phyloP scores from a whole-genome alignment of 176 grass and related monocot species.

The Bromus sterilis region DNA sequence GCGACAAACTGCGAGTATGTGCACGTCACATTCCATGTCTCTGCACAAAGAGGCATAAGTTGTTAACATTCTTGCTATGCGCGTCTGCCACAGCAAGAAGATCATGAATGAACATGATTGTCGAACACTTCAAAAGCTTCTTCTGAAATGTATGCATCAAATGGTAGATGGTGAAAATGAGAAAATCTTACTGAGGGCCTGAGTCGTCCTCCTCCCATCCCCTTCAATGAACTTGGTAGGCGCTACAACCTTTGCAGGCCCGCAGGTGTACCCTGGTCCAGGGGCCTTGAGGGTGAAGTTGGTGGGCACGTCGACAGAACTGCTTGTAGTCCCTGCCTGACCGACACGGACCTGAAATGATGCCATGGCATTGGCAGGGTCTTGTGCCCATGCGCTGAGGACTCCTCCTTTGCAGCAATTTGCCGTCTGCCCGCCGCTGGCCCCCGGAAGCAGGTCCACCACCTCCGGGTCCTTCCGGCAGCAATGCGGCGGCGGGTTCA shows the following conservation, averaged over 20 bases:
- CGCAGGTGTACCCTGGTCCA: constrained; percentile 72
- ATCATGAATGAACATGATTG: background rate
- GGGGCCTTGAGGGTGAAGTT: constrained; percentile 54
- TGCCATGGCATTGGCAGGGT: constrained; percentile 48
- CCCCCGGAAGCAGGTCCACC: constrained; percentile 63
- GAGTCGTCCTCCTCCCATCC: constrained; percentile 69
- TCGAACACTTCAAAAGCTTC: background rate
- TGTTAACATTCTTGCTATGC: background rate
- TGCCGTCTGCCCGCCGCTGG: constrained; percentile 59
- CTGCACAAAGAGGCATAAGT: constrained; percentile 29
- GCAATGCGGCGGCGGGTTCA: constrained; percentile 58
- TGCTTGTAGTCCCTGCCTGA: constrained; percentile 62
- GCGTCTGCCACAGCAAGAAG: too few species aligned
- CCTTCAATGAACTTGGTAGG: constrained; percentile 49
- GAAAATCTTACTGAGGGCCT: constrained; percentile 45
- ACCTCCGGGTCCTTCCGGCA: constrained; percentile 55
- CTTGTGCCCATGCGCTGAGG: constrained; percentile 53
- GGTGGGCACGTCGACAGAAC: constrained; percentile 28
- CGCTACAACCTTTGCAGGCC: constrained; percentile 39
- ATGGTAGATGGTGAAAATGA: background rate
- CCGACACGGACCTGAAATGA: constrained; percentile 69
- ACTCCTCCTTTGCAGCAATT: constrained; percentile 85
- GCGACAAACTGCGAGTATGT: constrained; percentile 67
- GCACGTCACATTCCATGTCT: constrained; percentile 81
- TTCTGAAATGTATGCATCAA: background rate